phyloP scores from a whole-genome alignment of 2,329 filamentous ascomycete species.

The Rhynchosporium secalis region DNA sequence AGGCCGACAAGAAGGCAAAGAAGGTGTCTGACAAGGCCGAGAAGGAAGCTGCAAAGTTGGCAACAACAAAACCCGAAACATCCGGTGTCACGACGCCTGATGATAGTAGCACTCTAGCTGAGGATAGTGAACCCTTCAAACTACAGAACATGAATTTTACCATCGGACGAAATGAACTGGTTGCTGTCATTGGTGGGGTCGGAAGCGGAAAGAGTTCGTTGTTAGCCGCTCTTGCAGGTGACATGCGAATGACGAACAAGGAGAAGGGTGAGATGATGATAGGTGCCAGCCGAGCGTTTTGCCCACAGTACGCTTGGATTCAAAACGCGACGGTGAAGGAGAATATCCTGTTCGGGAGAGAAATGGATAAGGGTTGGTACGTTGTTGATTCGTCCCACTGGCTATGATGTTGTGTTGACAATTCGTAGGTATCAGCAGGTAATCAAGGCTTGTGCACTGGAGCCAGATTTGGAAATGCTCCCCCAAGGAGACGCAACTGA shows the following conservation, averaged over 20 bases:
- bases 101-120: slow-evolving; percentile 55
- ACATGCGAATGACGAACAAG: slow-evolving; percentile 69
- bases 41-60: slow-evolving; percentile 44
- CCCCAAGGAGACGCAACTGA: slow-evolving; percentile 86
- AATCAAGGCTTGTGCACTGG: slow-evolving; percentile 72
- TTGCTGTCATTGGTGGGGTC: slow-evolving; percentile 86
- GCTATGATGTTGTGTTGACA: slow-evolving; percentile 40
- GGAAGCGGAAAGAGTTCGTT: slow-evolving; percentile 89
- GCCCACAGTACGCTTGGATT: slow-evolving; percentile 97
- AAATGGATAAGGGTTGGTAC: slow-evolving; percentile 68
- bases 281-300: slow-evolving; percentile 82
- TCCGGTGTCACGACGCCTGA: slow-evolving; percentile 50
- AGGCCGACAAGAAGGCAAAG: slow-evolving; percentile 44
- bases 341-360: slow-evolving; percentile 89
- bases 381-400: slow-evolving; percentile 41
- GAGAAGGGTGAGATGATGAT: slow-evolving; percentile 72
- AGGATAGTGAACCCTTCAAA: slow-evolving; percentile 65
- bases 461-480: slow-evolving; percentile 88
- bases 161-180: slow-evolving; percentile 72
- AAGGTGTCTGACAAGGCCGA: slow-evolving; percentile 46
- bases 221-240: slow-evolving; percentile 83
- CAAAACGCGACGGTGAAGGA: slow-evolving; percentile 85
- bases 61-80: slow-evolving; percentile 40
- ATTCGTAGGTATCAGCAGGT: slow-evolving; percentile 53
- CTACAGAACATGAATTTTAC: slow-evolving; percentile 67